Percentiles rank a stretch among this genome's conserved stretches.
phyloP scores from a whole-genome alignment of 148 eudicot genomes.

The Hydrangea macrophylla region DNA sequence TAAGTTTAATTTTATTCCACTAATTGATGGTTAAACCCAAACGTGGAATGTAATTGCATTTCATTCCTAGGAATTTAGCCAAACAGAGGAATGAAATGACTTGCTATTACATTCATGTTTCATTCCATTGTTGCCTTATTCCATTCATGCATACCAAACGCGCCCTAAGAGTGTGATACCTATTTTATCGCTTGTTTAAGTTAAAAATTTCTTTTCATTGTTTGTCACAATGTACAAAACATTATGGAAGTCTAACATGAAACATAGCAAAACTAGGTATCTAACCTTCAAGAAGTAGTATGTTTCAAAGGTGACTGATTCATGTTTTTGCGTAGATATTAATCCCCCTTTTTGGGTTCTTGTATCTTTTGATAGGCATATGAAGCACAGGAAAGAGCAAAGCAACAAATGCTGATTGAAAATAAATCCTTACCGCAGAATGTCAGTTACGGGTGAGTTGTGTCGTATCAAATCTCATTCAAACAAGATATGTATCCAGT shows the following conservation, averaged over 20 bases:
- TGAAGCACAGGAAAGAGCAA: slow-evolving; percentile 76
- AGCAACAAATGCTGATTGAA: slow-evolving; percentile 68
- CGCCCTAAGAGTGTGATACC: too few species aligned
- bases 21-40: too few species aligned
- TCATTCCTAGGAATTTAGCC: too few species aligned
- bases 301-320: background rate
- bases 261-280: background rate
- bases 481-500: background rate
- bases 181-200: background rate
- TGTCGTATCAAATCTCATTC: slow-evolving; percentile 1
- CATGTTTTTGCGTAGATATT: slow-evolving; percentile 1
- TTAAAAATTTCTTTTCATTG: background rate
- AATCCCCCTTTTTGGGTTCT: slow-evolving; percentile 6
- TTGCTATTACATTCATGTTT: too few species aligned
- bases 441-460: slow-evolving; percentile 74
- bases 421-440: slow-evolving; percentile 56
- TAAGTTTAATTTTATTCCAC: too few species aligned
- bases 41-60: too few species aligned
- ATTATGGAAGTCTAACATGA: background rate
- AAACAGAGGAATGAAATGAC: too few species aligned
- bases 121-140: too few species aligned
- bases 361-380: slow-evolving; percentile 46
- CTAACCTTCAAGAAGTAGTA: background rate
- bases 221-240: background rate
- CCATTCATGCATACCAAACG: too few species aligned